Evolutionary conservation across 2,329 filamentous ascomycete genomes (phyloP), one percentile per base, ranked within the genome.

Genomic region (Emergomyces pasteurianus): DNA sequence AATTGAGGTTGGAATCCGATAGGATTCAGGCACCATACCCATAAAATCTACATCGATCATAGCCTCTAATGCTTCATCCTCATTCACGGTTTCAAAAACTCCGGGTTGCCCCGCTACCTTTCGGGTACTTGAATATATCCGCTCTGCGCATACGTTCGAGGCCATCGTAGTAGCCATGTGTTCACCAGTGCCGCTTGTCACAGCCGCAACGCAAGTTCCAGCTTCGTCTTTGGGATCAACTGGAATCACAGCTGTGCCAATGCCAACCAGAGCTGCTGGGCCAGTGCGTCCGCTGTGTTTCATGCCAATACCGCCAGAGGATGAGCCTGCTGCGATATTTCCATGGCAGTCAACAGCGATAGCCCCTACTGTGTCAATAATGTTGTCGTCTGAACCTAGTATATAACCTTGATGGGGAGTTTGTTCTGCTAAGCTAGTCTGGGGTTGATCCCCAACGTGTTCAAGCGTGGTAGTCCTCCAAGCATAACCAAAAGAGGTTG

Each of bases 111-210:
- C 57, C 74, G 75, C 1, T 77, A 81, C 65, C 83, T 86, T 69
- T 80, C 82, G 56, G 80, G 87, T 66, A 80, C 71, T 83, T 65
- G 87, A 83, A 70, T 91, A 96, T 31, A 99, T 80, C 53, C 94
- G 84, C 65, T 92, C 88, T 0, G 92, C 91, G 71, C 91, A 95
- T 60, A 87, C 86, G 62, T 87, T 86, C 7, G 94, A 92, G 12
- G 94, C 92, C 81, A 95, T 87, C 0, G 92, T 95, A 0, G 92
- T 96, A 42, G 91, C 89, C 88, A 99, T 99, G 72, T 99, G 94
- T 75, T 99, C 94, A 55, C 94, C 94, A 2, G 94, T 99, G 34
- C 94, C 94, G 71, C 90, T 96, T 46, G 91, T 95, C 26, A 96
- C 90, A 31, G 87, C 86, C 36, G 90, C 92, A 34, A 96, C 90